phyloP scores from a whole-genome alignment of 2,329 filamentous ascomycete genomes.

The Fusarium sp. region DNA sequence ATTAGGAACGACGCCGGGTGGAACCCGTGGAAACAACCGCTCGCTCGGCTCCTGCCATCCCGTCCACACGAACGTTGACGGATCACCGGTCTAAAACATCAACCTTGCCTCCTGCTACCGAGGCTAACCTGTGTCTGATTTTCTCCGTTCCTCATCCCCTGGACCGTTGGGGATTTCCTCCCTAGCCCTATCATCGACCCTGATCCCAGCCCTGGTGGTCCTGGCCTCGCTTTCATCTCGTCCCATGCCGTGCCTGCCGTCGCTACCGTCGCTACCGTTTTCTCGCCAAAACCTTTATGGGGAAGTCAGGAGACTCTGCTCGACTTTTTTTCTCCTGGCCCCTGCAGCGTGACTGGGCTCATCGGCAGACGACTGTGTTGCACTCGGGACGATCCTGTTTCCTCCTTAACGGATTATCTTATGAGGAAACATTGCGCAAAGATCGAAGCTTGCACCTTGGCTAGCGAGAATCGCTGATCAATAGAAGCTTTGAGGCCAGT shows the following conservation, averaged over 20 bases:
- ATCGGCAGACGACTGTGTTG: constrained; percentile 1
- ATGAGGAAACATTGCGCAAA: constrained; percentile 3
- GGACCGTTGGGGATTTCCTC: neutral
- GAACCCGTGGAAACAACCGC: constrained; percentile 25
- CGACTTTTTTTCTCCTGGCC: neutral
- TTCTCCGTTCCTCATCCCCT: constrained; percentile 2
- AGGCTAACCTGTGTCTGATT: constrained; percentile 12
- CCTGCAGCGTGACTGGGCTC: constrained; percentile 1
- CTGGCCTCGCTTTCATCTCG: constrained; percentile 1
- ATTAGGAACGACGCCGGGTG: constrained; percentile 8
- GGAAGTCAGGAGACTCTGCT: constrained; percentile 23
- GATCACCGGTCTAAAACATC: constrained; percentile 23
- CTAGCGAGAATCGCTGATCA: neutral
- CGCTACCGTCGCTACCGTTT: constrained; percentile 31
- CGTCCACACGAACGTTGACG: constrained; percentile 7
- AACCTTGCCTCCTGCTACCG: constrained; percentile 5
- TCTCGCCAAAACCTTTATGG: neutral
- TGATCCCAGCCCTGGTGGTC: constrained; percentile 17
- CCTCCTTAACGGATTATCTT: constrained; percentile 1
- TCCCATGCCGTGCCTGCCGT: constrained; percentile 23
- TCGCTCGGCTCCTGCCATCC: constrained; percentile 12
- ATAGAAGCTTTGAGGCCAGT: neutral
- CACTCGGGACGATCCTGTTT: constrained; percentile 7
- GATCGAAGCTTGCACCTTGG: neutral
- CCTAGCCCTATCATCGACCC: constrained; percentile 26